Conservation (phyloP, 2,329 filamentous ascomycete species). For the Mycosphaerella sp. region DNA sequence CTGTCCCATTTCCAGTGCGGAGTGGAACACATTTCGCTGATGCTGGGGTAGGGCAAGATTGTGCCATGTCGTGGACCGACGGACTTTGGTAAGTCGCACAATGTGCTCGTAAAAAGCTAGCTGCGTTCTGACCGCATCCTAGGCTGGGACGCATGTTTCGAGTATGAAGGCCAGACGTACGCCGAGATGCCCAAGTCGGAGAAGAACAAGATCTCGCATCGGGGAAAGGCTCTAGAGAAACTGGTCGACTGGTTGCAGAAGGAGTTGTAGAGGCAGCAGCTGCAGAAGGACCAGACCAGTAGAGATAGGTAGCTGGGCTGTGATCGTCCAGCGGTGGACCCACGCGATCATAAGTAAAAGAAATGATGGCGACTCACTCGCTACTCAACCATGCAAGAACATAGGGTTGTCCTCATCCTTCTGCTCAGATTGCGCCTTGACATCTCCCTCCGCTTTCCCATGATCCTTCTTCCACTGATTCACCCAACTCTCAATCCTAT, state of each 20-base stretch:
- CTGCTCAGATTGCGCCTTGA: conserved; percentile 24
- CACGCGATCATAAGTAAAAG: too few species aligned
- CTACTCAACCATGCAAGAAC: conserved; percentile 32
- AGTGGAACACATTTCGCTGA: not conserved
- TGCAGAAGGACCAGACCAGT: too few species aligned
- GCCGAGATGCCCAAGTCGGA: conserved; percentile 86
- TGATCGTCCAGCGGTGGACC: not conserved
- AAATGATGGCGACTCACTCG: not conserved
- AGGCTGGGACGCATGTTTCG: conserved; percentile 97
- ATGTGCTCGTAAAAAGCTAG: not conserved
- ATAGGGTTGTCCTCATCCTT: conserved; percentile 33
- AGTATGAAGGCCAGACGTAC: conserved; percentile 85
- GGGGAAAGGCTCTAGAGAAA: conserved; percentile 78
- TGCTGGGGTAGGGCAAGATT: conserved; percentile 59
- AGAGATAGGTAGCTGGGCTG: too few species aligned
- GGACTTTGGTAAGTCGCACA: conserved; percentile 64
- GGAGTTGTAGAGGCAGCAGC: conserved; percentile 21
- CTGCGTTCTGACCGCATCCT: conserved; percentile 11
- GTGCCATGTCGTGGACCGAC: conserved; percentile 74
- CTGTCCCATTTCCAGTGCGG: not conserved
- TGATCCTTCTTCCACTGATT: conserved; percentile 72
- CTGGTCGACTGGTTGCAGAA: conserved; percentile 64
- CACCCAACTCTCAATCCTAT: conserved; percentile 75
- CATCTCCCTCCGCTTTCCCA: conserved; percentile 30
- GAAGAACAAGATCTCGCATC: conserved; percentile 92